These are phyloP conservation scores for Blumeria graminis DNA, from an alignment of 2,329 filamentous ascomycete species.

Conservation along the genomic window DNA sequence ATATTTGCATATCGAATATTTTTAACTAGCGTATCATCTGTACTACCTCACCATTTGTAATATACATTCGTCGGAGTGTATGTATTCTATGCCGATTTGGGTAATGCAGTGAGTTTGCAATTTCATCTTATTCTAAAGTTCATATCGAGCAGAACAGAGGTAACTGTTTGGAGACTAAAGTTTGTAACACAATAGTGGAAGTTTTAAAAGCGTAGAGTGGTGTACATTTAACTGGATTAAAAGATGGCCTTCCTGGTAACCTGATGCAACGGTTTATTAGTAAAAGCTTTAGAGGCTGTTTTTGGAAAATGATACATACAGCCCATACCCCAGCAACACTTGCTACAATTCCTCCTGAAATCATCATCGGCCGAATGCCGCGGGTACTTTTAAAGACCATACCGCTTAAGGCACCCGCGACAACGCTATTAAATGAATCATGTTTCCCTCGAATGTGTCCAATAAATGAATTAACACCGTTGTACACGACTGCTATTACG, in stretches of 20 bases:
- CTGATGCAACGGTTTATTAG: conserved; percentile 15
- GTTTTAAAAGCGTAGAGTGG: no score
- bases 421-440: conserved; percentile 70
- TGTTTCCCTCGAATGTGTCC: conserved; percentile 64
- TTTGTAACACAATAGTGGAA: no score
- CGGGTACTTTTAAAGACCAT: conserved; percentile 93
- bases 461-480: conserved; percentile 68
- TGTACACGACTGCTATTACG: conserved; percentile 90
- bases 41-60: no score
- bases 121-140: no score
- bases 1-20: no score
- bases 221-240: conserved; percentile 7
- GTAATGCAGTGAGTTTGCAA: no score
- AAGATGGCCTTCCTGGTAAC: conserved; percentile 26
- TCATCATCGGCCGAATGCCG: conserved; percentile 76
- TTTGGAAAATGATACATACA: conserved; percentile 30
- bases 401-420: conserved; percentile 67
- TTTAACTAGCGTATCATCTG: no score
- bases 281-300: background rate
- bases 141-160: no score
- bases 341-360: conserved; percentile 76
- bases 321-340: conserved; percentile 71
- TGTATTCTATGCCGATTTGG: no score
- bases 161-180: no score
- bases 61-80: no score